Percentiles rank a stretch among this genome's conserved stretches.
phyloP scores from a whole-genome alignment of 345 rosid genomes.

The Zanthoxylum bungeanum region DNA sequence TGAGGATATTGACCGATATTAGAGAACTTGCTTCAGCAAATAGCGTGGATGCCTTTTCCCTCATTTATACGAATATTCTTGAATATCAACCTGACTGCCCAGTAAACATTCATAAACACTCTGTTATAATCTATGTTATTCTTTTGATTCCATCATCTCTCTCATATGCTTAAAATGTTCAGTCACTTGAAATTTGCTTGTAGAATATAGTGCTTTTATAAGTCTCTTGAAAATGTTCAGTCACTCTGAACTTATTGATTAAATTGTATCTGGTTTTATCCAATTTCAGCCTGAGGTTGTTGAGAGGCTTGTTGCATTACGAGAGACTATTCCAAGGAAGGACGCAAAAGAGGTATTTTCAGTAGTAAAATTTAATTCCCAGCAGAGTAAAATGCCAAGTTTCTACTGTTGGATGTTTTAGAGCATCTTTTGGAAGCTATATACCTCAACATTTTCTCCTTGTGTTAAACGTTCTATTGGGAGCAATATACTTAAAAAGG shows the following conservation, averaged over 20 bases:
- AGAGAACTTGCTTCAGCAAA: slow-evolving; percentile 99
- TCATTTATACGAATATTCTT: slow-evolving; percentile 86
- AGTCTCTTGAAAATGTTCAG: not conserved
- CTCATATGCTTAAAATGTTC: not conserved
- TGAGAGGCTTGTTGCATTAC: slow-evolving; percentile 90
- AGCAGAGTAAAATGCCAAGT: not conserved
- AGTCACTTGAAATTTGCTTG: not conserved
- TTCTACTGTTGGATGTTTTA: not conserved
- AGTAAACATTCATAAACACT: slow-evolving; percentile 36
- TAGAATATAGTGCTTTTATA: not conserved
- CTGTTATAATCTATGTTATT: slow-evolving; percentile 10
- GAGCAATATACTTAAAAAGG: not conserved
- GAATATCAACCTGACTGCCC: slow-evolving; percentile 99
- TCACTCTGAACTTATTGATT: not conserved
- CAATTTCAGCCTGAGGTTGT: slow-evolving; percentile 84
- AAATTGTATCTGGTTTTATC: not conserved
- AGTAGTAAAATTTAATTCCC: not conserved
- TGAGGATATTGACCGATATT: slow-evolving; percentile 81
- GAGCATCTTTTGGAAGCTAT: not conserved
- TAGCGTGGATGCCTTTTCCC: slow-evolving; percentile 93
- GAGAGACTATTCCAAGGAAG: slow-evolving; percentile 95
- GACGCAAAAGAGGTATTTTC: slow-evolving; percentile 91
- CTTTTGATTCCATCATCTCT: not conserved
- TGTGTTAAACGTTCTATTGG: not conserved
- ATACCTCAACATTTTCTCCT: not conserved